Conservation (phyloP, 2,329 filamentous ascomycete species). For the Esteya vermicola region DNA sequence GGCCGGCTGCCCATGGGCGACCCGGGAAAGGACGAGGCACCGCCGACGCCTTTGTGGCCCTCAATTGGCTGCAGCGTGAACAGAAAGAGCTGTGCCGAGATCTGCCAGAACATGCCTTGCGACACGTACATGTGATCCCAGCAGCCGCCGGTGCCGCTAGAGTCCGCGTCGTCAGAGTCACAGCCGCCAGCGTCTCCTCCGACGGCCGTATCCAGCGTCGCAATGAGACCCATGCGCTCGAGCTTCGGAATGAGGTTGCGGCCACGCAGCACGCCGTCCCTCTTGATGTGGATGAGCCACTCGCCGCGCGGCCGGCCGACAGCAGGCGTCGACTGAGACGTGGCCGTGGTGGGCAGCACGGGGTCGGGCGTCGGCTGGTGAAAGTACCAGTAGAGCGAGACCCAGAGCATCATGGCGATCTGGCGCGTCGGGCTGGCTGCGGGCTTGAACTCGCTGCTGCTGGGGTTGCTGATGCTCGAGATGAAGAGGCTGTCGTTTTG, state of each 20-base stretch:
- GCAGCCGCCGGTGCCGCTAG: slow-evolving; percentile 43
- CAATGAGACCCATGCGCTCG: slow-evolving; percentile 81
- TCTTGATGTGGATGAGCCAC: slow-evolving; percentile 73
- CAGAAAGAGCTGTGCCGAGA: slow-evolving; percentile 73
- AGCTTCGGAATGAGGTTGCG: slow-evolving; percentile 77
- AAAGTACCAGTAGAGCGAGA: slow-evolving; percentile 94
- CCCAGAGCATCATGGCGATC: slow-evolving; percentile 94
- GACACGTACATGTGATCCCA: slow-evolving; percentile 78
- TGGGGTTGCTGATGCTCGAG: slow-evolving; percentile 78
- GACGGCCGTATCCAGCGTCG: slow-evolving; percentile 63
- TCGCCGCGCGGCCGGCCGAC: slow-evolving; percentile 65
- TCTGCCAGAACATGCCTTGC: slow-evolving; percentile 77
- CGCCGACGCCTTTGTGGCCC: background rate
- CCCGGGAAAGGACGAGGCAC: slow-evolving; percentile 24
- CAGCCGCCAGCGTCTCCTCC: slow-evolving; percentile 29
- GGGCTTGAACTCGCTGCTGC: slow-evolving; percentile 64
- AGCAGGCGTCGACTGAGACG: slow-evolving; percentile 51
- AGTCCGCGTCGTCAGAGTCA: too few relatives aligned
- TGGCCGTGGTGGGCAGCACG: slow-evolving; percentile 41
- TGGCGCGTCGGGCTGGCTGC: slow-evolving; percentile 70
- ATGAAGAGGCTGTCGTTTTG: slow-evolving; percentile 76
- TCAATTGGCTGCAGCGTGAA: slow-evolving; percentile 59
- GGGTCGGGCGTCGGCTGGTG: slow-evolving; percentile 65
- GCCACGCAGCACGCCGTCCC: slow-evolving; percentile 77
- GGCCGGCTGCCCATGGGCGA: slow-evolving; percentile 41